These are phyloP conservation scores for Alternaria solani DNA, from an alignment of 2,329 filamentous ascomycete species.

Conservation along the genomic window DNA sequence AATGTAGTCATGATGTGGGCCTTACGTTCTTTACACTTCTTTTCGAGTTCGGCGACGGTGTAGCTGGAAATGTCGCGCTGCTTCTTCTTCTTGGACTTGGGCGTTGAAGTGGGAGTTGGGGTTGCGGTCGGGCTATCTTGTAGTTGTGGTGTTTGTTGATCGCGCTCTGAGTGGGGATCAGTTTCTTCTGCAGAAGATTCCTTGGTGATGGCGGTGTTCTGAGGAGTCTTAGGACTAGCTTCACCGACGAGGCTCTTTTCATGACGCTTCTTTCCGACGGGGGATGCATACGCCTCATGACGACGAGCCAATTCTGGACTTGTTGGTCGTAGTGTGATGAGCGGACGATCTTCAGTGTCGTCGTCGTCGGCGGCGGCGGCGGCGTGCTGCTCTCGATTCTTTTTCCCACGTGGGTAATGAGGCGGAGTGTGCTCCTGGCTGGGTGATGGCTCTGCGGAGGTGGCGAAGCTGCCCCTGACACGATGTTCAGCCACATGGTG, in stretches of 20 bases:
- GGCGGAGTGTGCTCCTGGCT: neutral
- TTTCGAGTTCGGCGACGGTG: neutral
- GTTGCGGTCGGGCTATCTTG: neutral
- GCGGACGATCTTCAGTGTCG: neutral
- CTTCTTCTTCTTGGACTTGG: conserved; percentile 1
- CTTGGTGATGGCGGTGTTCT: neutral
- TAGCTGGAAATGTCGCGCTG: neutral
- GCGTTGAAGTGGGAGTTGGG: neutral
- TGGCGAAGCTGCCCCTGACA: neutral
- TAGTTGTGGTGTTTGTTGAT: neutral
- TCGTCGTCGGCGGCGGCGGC: neutral
- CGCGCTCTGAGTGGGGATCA: neutral
- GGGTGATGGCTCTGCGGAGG: no score
- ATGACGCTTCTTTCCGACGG: neutral
- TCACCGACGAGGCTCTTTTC: neutral
- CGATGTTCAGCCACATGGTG: neutral
- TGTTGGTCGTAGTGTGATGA: neutral
- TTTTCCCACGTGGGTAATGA: neutral
- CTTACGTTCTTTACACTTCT: conserved; percentile 4
- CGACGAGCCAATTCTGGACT: conserved; percentile 15
- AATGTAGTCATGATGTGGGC: neutral
- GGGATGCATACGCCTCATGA: conserved; percentile 12
- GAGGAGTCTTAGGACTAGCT: neutral
- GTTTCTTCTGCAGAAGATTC: neutral
- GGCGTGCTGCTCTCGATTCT: neutral